Evolutionary conservation across 108 stramenopile genomes (phyloP), one percentile per base, ranked within the genome.

Genomic region (Cyclostephanos tholiformis): DNA sequence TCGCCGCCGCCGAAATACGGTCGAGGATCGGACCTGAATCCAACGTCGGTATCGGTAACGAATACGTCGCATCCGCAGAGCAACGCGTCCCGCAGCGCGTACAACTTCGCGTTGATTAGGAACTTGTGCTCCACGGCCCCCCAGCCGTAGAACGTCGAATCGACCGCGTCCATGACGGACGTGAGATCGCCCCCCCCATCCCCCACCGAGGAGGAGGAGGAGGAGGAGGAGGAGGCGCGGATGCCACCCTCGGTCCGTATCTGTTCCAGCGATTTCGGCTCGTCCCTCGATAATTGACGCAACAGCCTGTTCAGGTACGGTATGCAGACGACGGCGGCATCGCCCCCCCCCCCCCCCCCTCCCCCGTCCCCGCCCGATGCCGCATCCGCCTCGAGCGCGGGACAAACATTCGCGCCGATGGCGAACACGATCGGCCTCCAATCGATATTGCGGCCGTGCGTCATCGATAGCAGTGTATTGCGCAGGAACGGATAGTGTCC

Each of bases 111-210:
- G 8, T 63, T 63, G 6, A 63, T 63, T 41, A 63, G 41, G 17
- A 63, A 63, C 20, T 39, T 63, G 63, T 63, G 35, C 41, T 63
- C 63, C 20, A 63, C 63, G 8, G 20, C 39, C 16, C 63, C 63
- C 63, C 63, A 63, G 17, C 20, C 20, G 36, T 36, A 41, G 36
- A 36, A 35, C 20, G 30, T 63, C 17, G 36, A 41, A 17, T 63
- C 63, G 41, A 63, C 43, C 4, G 10, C 41, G 20, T 63, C 16
- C 3, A 63, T 43, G 9, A 41, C 12, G 22, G 19, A 43, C 16
- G 63, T 41, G 13, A 14, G 7, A n/a, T 63, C 12, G 39, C 43
- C 59, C 1, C 23, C 20, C 8, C 20, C 6, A 53, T 22, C 4
- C n/a, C 19, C 14, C 20, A 19, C 30, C 19, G 13, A n/a, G n/a